Base-by-base conservation (phyloP, 768 basidiomycete genomes). In the Leccinum arenicola region DNA sequence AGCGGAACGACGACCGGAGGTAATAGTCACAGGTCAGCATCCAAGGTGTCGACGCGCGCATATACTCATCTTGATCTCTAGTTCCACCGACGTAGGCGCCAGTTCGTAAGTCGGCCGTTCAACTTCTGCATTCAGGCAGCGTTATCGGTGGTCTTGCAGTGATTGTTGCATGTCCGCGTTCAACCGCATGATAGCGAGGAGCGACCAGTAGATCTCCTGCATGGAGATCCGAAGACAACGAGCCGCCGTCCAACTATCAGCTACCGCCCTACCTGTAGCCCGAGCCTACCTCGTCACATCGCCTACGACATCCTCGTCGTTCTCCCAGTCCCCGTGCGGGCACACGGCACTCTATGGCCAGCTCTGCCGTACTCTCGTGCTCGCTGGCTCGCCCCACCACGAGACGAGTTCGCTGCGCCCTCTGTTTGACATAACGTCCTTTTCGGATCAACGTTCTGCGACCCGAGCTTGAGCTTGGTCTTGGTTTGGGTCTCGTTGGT, bases 251-350 rank as follows among this genome's bases (percentile, higher is more conserved):
- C 61, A 62, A 74, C 27, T 78, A 82, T 84, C 1, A 85, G 83
- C 29, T 83, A 84, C 49, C 81, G 25, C 27, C 89, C 58, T 89
- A 84, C 70, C 87, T 89, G 68, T 80, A 80, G 35, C 89, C 89
- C 0, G 87, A 91, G 62, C 91, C 85, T 87, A 10, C 27, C 7
- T 29, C 27, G 27, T 29, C 27, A 29, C 27, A 8, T 29, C 8
- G 1, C 27, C 23, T 3, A 83, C 84, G 14, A 66, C 73, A 1
- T 77, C 78, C 35, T 36, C 4, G 12, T 76, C 78, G 6, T 73
- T 77, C 9, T 74, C 76, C 0, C 27, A 8, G 27, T 29, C 27
- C 27, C 27, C 27, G 27, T 52, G 72, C 67, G 54, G 64, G 57
- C 36, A 68, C 36, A 7, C 65, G 64, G 9, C 49, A 52, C 6